Evolutionary conservation across 441 rosid species (phyloP).

Genomic region (Aleurites moluccanus): DNA sequence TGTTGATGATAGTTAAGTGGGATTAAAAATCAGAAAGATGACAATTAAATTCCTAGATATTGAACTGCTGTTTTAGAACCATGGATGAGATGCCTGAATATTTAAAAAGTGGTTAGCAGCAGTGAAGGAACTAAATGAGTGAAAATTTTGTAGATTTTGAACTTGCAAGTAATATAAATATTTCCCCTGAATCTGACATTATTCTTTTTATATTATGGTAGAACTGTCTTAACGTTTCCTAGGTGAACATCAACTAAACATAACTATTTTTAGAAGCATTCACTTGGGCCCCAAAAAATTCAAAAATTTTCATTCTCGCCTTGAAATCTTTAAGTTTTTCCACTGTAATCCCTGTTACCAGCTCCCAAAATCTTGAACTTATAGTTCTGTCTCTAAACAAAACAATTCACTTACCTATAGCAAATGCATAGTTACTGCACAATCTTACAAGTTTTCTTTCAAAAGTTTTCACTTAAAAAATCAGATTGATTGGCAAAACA

Average conservation of each 20-base stretch:
- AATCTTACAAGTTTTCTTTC: neutral
- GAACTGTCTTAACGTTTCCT: neutral
- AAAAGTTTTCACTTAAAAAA: neutral
- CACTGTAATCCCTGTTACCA: neutral
- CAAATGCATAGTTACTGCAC: neutral
- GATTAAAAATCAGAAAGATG: neutral
- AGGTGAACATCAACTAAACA: neutral
- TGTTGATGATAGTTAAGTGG: neutral
- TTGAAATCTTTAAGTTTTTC: neutral
- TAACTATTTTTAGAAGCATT: neutral
- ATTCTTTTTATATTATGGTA: neutral
- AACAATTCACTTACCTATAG: neutral
- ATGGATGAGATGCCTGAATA: neutral
- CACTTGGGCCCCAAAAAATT: neutral
- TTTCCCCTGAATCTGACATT: neutral
- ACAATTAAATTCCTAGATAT: neutral
- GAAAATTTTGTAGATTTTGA: neutral
- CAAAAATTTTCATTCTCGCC: neutral
- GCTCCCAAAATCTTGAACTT: neutral
- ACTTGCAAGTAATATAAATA: neutral
- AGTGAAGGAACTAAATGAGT: neutral
- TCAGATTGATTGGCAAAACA: neutral
- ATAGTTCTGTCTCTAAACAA: neutral
- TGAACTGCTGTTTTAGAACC: neutral
- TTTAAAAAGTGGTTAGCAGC: neutral